These are phyloP conservation scores for Babesia ovis DNA, from an alignment of 169 alveolate species.

Conservation along the genomic window DNA sequence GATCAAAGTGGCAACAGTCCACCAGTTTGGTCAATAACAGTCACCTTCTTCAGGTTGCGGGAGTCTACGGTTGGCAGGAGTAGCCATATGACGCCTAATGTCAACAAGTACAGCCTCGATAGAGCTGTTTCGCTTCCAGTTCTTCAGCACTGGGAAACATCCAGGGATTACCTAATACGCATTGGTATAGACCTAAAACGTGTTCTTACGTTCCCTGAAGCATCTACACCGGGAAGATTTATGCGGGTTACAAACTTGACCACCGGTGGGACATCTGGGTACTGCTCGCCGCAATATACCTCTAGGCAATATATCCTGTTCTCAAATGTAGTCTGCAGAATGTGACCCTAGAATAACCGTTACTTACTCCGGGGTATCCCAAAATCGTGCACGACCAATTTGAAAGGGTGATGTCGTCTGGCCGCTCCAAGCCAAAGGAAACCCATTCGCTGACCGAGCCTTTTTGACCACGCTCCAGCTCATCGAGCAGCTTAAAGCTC, in stretches of 20 bases:
- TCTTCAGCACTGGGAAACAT: conserved; percentile 82
- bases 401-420: conserved; percentile 92
- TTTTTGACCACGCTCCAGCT: conserved; percentile 96
- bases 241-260: conserved; percentile 90
- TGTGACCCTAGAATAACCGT: not conserved
- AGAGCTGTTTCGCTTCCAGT: conserved; percentile 89
- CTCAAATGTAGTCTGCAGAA: conserved; percentile 89
- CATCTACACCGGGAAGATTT: conserved; percentile 90
- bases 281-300: conserved; percentile 90
- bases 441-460: conserved; percentile 95
- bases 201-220: conserved; percentile 82
- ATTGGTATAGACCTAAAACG: not conserved
- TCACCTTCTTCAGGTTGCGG: conserved; percentile 97
- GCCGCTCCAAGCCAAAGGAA: conserved; percentile 92
- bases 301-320: conserved; percentile 92
- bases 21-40: conserved; percentile 65
- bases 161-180: conserved; percentile 71
- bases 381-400: conserved; percentile 93
- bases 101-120: conserved; percentile 89
- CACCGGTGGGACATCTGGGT: conserved; percentile 95
- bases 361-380: conserved; percentile 90
- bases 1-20: not conserved
- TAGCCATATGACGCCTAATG: conserved; percentile 90
- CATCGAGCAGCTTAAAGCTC: conserved; percentile 95
- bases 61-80: conserved; percentile 85